Evolutionary conservation across 345 rosid species (phyloP).

Genomic region (Syzygium aromaticum): DNA sequence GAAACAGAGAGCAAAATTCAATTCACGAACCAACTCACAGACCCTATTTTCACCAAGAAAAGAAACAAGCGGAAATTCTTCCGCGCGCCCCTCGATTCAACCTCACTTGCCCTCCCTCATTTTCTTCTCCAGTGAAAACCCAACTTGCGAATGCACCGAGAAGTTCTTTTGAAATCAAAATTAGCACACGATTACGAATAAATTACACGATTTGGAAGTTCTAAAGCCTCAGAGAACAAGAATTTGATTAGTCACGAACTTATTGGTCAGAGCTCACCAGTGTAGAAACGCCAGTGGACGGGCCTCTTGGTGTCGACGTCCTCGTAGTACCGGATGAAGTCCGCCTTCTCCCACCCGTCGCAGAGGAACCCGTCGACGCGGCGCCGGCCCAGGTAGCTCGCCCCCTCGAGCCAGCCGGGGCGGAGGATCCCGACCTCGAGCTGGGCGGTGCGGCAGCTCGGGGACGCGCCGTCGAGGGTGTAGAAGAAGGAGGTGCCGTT

Average conservation of each 20-base stretch:
- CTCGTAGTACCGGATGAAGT: conserved; percentile 52
- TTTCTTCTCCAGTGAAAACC: background rate
- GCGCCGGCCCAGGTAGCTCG: conserved; percentile 41
- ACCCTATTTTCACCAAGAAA: background rate
- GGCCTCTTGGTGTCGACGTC: conserved; percentile 47
- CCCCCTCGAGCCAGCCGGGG: conserved; percentile 55
- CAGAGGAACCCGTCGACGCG: conserved; percentile 44
- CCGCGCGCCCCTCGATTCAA: too few relatives aligned
- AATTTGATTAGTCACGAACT: background rate
- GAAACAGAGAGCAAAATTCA: background rate
- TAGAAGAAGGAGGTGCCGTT: conserved; percentile 51
- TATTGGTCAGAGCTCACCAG: conserved; percentile 15
- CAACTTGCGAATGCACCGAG: background rate
- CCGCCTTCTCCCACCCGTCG: conserved; percentile 58
- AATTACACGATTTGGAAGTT: too few relatives aligned
- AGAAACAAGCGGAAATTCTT: background rate
- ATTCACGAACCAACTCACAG: background rate
- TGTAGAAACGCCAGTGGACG: conserved; percentile 47
- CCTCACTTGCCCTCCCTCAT: background rate
- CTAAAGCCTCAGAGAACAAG: too few relatives aligned
- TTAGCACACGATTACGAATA: too few relatives aligned
- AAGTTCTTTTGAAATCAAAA: background rate
- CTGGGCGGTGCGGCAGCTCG: conserved; percentile 16
- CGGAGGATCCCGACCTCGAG: conserved; percentile 52
- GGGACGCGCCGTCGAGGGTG: conserved; percentile 17